A percentile compares a stretch with the other conserved stretches of the same genome.
phyloP scores from a whole-genome alignment of 2,329 filamentous ascomycete species.

The Aspergillus thermomutatus region DNA sequence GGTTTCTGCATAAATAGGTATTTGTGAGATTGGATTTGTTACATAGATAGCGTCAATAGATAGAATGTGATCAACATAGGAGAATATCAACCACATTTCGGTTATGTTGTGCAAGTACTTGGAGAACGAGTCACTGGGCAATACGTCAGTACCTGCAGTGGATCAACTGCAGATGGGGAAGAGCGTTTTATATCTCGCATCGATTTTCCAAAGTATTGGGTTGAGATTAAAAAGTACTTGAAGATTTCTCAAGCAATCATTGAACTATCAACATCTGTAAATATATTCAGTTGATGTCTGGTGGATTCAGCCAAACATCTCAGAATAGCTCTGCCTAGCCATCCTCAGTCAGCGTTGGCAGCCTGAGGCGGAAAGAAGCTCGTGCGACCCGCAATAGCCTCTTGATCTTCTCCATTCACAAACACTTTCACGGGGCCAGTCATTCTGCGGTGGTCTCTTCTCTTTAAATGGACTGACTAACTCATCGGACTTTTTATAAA shows the following conservation, averaged over 20 bases:
- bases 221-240: neutral
- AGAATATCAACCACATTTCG: neutral
- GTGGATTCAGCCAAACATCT: neutral
- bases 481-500: neutral
- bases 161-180: too few relatives aligned
- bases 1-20: neutral
- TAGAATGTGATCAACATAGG: neutral
- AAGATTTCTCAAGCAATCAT: too few relatives aligned
- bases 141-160: neutral
- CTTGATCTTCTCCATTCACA: neutral
- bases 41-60: neutral
- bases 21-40: neutral
- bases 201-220: neutral
- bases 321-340: neutral
- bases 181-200: neutral
- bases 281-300: neutral
- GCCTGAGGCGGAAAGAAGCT: neutral
- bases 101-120: neutral
- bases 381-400: conserved; percentile 1
- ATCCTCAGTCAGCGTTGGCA: neutral
- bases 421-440: conserved; percentile 1
- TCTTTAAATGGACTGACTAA: neutral
- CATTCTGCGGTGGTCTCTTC: neutral
- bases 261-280: too few relatives aligned
- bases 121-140: neutral